Evolutionary conservation across 129 eudicot species (phyloP).

Genomic region (Helianthus annuus): DNA sequence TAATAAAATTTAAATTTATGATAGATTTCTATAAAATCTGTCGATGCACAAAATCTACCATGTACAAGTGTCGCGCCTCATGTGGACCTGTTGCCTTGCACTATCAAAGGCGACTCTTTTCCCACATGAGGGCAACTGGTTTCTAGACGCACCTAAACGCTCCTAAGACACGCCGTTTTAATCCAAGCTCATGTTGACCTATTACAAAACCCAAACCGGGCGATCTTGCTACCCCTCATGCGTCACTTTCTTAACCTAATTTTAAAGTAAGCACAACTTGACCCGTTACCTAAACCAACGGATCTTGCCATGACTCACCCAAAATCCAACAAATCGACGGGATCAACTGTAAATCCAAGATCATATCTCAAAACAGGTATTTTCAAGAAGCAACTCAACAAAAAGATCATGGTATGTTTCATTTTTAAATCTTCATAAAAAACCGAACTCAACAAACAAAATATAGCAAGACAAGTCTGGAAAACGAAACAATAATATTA

Average conservation of each 20-base stretch:
- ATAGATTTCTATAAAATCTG: too few relatives aligned
- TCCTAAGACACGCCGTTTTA: too few relatives aligned
- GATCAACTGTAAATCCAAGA: background rate
- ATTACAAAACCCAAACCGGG: background rate
- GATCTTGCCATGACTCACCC: background rate
- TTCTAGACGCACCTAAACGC: too few relatives aligned
- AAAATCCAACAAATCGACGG: background rate
- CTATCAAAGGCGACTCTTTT: too few relatives aligned
- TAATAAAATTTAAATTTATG: too few relatives aligned
- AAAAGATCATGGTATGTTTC: background rate
- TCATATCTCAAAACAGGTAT: background rate
- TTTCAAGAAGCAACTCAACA: conserved; percentile 6
- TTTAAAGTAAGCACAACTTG: background rate
- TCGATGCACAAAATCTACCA: too few relatives aligned
- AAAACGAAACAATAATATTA: conserved; percentile 2
- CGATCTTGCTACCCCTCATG: background rate
- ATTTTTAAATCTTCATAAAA: background rate
- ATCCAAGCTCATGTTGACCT: background rate
- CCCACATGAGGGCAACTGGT: too few relatives aligned
- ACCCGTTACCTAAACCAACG: background rate
- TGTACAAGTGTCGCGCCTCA: too few relatives aligned
- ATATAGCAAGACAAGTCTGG: background rate
- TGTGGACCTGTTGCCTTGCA: too few relatives aligned
- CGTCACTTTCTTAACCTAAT: background rate
- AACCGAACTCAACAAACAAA: background rate